Conservation (phyloP, 176 grass and related monocot genomes). For the Avena eriantha region DNA sequence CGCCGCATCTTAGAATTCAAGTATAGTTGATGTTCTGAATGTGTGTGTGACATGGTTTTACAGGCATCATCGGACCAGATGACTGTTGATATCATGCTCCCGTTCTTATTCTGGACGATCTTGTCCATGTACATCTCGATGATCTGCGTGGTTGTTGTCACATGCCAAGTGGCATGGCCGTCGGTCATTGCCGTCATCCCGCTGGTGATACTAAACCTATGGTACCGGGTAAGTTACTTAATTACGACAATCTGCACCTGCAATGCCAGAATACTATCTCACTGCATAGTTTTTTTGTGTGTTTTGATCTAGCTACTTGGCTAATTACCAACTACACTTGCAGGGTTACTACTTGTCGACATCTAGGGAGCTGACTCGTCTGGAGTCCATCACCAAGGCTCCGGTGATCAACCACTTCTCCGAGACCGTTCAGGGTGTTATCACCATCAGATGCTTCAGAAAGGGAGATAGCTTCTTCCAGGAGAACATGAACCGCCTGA, state of each 20-base stretch:
- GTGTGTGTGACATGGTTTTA: background rate
- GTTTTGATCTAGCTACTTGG: background rate
- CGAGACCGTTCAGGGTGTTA: constrained; percentile 89
- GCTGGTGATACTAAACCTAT: constrained; percentile 72
- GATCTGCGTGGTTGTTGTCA: constrained; percentile 64
- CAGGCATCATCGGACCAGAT: constrained; percentile 95
- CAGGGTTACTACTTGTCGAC: constrained; percentile 82
- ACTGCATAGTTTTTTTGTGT: background rate
- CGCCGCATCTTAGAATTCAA: background rate
- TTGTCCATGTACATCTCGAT: constrained; percentile 77
- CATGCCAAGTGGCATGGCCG: constrained; percentile 91
- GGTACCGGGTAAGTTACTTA: constrained; percentile 74
- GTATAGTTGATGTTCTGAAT: background rate
- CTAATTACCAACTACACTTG: background rate
- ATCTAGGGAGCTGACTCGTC: constrained; percentile 87
- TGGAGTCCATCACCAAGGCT: constrained; percentile 92
- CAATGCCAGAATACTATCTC: background rate
- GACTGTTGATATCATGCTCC: constrained; percentile 81
- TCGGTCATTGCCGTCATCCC: constrained; percentile 69
- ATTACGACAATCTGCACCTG: background rate
- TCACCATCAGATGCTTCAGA: constrained; percentile 83
- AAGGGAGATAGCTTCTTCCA: constrained; percentile 68
- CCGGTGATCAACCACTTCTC: constrained; percentile 98
- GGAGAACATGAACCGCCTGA: constrained; percentile 75
- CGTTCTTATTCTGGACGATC: constrained; percentile 69